Conservation (phyloP, 495 filamentous ascomycete species). For the Ramalina intermedia region DNA sequence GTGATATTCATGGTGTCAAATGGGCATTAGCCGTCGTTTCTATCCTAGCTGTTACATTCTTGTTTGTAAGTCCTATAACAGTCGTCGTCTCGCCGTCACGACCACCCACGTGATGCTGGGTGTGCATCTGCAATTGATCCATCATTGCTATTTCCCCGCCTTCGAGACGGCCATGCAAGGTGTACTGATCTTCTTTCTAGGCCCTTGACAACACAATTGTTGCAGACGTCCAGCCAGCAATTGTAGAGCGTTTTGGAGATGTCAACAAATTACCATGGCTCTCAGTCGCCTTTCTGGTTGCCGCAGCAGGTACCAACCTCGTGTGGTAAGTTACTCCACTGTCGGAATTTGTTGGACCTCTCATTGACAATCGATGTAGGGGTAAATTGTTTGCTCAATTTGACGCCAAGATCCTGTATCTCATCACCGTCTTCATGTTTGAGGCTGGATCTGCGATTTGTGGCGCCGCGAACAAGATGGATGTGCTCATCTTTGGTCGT, state of each 20-base stretch:
- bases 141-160: too few relatives aligned
- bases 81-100: too few relatives aligned
- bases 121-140: too few relatives aligned
- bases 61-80: slow-evolving; percentile 18
- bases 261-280: slow-evolving; percentile 39
- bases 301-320: slow-evolving; percentile 27
- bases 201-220: slow-evolving; percentile 45
- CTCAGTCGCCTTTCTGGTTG: slow-evolving; percentile 31
- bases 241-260: slow-evolving; percentile 32
- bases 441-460: slow-evolving; percentile 32
- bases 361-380: neutral
- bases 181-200: too few relatives aligned
- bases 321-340: slow-evolving; percentile 16
- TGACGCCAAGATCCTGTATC: slow-evolving; percentile 37
- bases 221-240: slow-evolving; percentile 37
- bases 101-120: too few relatives aligned
- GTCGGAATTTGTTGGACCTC: neutral
- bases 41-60: slow-evolving; percentile 32
- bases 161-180: too few relatives aligned
- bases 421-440: slow-evolving; percentile 32
- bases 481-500: slow-evolving; percentile 33
- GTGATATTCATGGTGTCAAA: slow-evolving; percentile 7
- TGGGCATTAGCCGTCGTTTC: slow-evolving; percentile 22
- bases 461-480: slow-evolving; percentile 33
- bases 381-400: slow-evolving; percentile 33